Base-by-base conservation (phyloP, 768 basidiomycete species). In the Russula dissimulans region DNA sequence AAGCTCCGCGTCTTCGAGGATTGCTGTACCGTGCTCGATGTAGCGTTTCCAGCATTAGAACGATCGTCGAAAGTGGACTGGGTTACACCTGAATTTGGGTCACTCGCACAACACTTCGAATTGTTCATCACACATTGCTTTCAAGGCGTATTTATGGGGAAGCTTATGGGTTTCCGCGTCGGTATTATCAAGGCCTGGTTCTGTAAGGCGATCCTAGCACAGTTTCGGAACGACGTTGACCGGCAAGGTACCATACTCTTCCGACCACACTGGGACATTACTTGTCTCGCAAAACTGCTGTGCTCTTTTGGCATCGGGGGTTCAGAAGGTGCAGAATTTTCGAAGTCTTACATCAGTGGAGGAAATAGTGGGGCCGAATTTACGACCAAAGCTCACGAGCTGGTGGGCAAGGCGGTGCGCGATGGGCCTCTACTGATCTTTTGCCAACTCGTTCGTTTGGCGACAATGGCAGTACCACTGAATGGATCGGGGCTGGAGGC, bases 341-440 rank as follows among this genome's bases (percentile, higher is more conserved):
- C 54, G 60, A 34, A 9, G 11, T 39, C 49, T 29, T 56, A 38
- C 36, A 3, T 51, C 38, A 11, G 52, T 41, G 54, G 54, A 14
- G 54, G 54, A 5, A 29, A 39, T n/a, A 39, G 49, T 26, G 60
- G n/a, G 8, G n/a, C n/a, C 9, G 48, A 56, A 6, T 56, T 56
- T 36, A 56, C 38, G 26, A 14, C n/a, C 14, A 56, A 52, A n/a
- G 48, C 47, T 3, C 26, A 5, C 29, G 54, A 51, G n/a, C 38
- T 32, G 36, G 17, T 45, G 17, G 10, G 38, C 36, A 12, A 22
- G 1, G 41, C 55, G 3, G 6, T 17, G 29, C 48, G 43, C 29
- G 49, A 61, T 26, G 60, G 60, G 7, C 47, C 54, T 6, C 43
- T 61, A 8, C 36, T 61, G 54, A 61, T 56, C 34, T 56, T 61